These are phyloP conservation scores for Phytophthora kernoviae DNA, from an alignment of 352 stramenopile genomes.

Conservation along the genomic window DNA sequence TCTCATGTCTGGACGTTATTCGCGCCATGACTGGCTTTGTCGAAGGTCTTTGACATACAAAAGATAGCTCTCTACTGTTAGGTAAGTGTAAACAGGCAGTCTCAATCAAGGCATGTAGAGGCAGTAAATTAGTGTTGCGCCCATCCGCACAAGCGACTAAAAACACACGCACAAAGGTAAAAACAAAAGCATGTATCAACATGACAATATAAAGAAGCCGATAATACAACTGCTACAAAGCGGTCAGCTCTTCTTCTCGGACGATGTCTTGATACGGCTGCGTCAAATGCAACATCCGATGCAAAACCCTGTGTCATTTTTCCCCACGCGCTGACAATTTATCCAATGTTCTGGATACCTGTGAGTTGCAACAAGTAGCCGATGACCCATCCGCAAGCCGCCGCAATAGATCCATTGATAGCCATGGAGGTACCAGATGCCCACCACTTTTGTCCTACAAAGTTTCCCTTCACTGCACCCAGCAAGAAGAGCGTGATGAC, in stretches of 20 bases:
- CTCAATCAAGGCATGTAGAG: no score
- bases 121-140: background rate
- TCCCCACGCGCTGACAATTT: slow-evolving; percentile 13
- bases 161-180: background rate
- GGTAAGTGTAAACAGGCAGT: background rate
- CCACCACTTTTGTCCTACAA: slow-evolving; percentile 82
- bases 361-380: slow-evolving; percentile 83
- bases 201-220: slow-evolving; percentile 19
- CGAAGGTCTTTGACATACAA: slow-evolving; percentile 34
- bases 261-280: no score
- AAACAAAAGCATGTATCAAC: slow-evolving; percentile 20
- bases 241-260: background rate
- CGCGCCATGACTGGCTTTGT: slow-evolving; percentile 72
- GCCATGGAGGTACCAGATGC: slow-evolving; percentile 73
- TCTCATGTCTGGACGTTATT: slow-evolving; percentile 57
- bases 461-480: slow-evolving; percentile 91
- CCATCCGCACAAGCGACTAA: background rate
- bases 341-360: slow-evolving; percentile 76
- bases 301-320: background rate
- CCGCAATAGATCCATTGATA: slow-evolving; percentile 75
- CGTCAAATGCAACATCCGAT: slow-evolving; percentile 1
- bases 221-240: slow-evolving; percentile 1
- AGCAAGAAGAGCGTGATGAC: slow-evolving; percentile 94
- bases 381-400: slow-evolving; percentile 80
- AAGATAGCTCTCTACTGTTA: background rate